phyloP scores from a whole-genome alignment of 495 filamentous ascomycete genomes.

The Stereocaulon alpinum region DNA sequence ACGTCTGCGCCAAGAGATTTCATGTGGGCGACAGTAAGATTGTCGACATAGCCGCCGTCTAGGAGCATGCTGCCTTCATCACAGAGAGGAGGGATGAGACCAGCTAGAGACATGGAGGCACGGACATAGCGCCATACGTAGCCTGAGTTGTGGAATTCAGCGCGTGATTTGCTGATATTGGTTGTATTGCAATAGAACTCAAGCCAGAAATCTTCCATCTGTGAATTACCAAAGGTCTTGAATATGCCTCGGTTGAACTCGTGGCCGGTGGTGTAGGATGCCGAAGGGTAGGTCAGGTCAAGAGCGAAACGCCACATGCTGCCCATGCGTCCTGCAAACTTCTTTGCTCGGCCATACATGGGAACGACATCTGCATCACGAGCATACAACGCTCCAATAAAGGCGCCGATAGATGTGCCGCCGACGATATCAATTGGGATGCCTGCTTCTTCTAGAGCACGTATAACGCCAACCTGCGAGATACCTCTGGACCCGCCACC shows the following conservation, averaged over 20 bases:
- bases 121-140: slow-evolving; percentile 96
- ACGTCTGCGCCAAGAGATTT: slow-evolving; percentile 84
- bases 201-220: slow-evolving; percentile 98
- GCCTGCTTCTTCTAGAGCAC: slow-evolving; percentile 89
- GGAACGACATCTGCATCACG: slow-evolving; percentile 94
- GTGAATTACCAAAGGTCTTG: slow-evolving; percentile 90
- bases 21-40: slow-evolving; percentile 95
- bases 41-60: slow-evolving; percentile 95
- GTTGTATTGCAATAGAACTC: slow-evolving; percentile 99
- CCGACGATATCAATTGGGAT: slow-evolving; percentile 95
- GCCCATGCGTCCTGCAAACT: slow-evolving; percentile 92
- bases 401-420: slow-evolving; percentile 95
- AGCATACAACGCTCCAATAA: slow-evolving; percentile 91
- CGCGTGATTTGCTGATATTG: slow-evolving; percentile 82
- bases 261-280: slow-evolving; percentile 93
- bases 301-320: slow-evolving; percentile 96
- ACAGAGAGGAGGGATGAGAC: slow-evolving; percentile 83
- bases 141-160: slow-evolving; percentile 85
- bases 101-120: slow-evolving; percentile 91
- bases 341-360: slow-evolving; percentile 92
- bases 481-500: slow-evolving; percentile 90
- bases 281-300: slow-evolving; percentile 89
- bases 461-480: slow-evolving; percentile 83
- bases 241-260: slow-evolving; percentile 99
- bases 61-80: slow-evolving; percentile 94